Evolutionary conservation across 257 asterid species (phyloP).

Genomic region (Ligustrum vulgare): DNA sequence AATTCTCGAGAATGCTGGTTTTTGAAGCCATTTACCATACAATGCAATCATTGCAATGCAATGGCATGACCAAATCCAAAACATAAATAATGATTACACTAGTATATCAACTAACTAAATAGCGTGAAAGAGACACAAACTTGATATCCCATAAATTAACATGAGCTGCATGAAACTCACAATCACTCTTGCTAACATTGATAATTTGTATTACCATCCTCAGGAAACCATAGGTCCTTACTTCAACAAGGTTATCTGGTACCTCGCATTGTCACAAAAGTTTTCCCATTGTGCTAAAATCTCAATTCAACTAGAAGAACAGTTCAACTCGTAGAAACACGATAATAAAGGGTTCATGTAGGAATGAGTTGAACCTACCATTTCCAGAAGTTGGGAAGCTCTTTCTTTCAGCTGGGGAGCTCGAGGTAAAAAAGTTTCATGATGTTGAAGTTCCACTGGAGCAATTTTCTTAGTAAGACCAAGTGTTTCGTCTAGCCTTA

Average conservation of each 20-base stretch:
- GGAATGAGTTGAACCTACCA: slow-evolving; percentile 52
- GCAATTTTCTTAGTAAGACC: slow-evolving; percentile 96
- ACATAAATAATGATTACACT: neutral
- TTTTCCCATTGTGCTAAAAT: neutral
- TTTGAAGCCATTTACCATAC: neutral
- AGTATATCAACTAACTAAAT: neutral
- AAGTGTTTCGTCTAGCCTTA: slow-evolving; percentile 82
- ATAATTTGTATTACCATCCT: neutral
- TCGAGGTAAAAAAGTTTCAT: slow-evolving; percentile 95
- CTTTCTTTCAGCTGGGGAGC: slow-evolving; percentile 98
- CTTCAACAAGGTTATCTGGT: neutral
- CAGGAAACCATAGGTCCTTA: neutral
- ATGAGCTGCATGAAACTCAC: slow-evolving; percentile 1
- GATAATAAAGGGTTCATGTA: slow-evolving; percentile 17
- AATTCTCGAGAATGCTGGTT: neutral
- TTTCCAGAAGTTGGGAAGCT: slow-evolving; percentile 90
- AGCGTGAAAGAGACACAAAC: neutral
- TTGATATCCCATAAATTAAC: slow-evolving; percentile 1
- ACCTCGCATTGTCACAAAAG: neutral
- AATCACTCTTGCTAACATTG: neutral
- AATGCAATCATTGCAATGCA: neutral
- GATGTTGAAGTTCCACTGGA: slow-evolving; percentile 98
- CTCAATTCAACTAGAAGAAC: slow-evolving; percentile 12
- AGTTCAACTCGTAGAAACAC: slow-evolving; percentile 12
- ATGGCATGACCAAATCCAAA: neutral